Percentiles rank a stretch among this genome's conserved stretches.
phyloP scores from a whole-genome alignment of 1,284 basidiomycete species.

The Fomitopsis palustris region DNA sequence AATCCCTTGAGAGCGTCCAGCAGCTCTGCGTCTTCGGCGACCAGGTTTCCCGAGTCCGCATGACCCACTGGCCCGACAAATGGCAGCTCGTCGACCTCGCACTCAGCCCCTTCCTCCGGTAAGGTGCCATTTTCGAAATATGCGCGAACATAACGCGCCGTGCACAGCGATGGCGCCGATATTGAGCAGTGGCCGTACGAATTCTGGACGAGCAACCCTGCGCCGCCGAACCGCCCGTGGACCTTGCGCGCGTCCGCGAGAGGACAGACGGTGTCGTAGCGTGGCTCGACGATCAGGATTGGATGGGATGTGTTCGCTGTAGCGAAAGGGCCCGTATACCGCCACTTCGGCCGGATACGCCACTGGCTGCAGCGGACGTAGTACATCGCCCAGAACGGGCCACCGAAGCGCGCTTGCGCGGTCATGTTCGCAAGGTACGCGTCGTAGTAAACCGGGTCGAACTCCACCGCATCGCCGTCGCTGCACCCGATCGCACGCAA shows the following conservation, averaged over 20 bases:
- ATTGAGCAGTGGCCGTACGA: constrained; percentile 38
- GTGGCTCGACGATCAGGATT: constrained; percentile 14
- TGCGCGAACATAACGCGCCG: constrained; percentile 33
- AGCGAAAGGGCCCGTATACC: constrained; percentile 16
- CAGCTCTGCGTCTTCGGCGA: constrained; percentile 12
- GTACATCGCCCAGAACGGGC: constrained; percentile 12
- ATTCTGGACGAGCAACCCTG: constrained; percentile 19
- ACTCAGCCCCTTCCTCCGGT: constrained; percentile 38
- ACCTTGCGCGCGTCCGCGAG: constrained; percentile 14
- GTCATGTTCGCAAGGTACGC: constrained; percentile 27
- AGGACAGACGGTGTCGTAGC: constrained; percentile 17
- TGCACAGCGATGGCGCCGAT: constrained; percentile 41
- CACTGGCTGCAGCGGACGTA: constrained; percentile 14
- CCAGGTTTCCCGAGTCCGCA: background rate
- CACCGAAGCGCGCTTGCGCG: constrained; percentile 32
- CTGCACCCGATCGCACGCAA: constrained; percentile 33
- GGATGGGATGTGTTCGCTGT: constrained; percentile 26
- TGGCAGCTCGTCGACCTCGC: constrained; percentile 21
- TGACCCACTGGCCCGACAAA: constrained; percentile 9
- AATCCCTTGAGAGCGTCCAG: constrained; percentile 14
- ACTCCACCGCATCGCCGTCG: constrained; percentile 34
- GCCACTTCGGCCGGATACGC: constrained; percentile 12
- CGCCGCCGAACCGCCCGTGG: constrained; percentile 12
- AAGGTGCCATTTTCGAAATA: constrained; percentile 42
- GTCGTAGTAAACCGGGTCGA: constrained; percentile 1